These are phyloP conservation scores for Suhomyces emberorum DNA, from an alignment of 805 yeast species.

Conservation along the genomic window DNA sequence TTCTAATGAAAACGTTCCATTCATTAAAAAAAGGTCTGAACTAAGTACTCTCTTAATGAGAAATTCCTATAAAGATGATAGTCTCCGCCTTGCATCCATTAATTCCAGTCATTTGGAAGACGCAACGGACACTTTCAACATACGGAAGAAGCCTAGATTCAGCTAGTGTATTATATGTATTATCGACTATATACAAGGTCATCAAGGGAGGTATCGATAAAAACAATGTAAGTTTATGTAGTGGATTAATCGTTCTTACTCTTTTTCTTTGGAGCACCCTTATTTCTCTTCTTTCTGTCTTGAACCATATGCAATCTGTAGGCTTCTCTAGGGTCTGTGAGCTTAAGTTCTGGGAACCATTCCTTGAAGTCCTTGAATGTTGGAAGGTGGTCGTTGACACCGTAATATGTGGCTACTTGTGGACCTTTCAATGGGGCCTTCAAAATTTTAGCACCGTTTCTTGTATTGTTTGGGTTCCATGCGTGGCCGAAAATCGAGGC, in stretches of 20 bases:
- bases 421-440: constrained; percentile 71
- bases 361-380: constrained; percentile 57
- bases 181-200: not conserved
- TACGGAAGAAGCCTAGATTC: constrained; percentile 8
- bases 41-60: constrained; percentile 4
- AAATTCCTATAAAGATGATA: constrained; percentile 2
- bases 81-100: constrained; percentile 2
- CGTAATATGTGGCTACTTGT: constrained; percentile 66
- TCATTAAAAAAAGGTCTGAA: constrained; percentile 1
- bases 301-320: constrained; percentile 64
- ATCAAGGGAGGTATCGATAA: too few relatives aligned
- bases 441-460: constrained; percentile 74
- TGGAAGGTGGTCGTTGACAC: constrained; percentile 62
- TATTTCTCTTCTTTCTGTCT: constrained; percentile 76
- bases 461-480: constrained; percentile 60
- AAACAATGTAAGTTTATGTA: too few relatives aligned
- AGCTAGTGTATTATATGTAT: not conserved
- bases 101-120: constrained; percentile 16
- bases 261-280: constrained; percentile 82
- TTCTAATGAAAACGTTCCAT: not conserved
- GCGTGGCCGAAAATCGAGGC: constrained; percentile 67
- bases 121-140: constrained; percentile 27
- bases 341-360: constrained; percentile 48
- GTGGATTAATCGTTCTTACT: constrained; percentile 13
- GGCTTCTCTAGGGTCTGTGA: constrained; percentile 66